Base-by-base conservation (phyloP, 2,329 filamentous ascomycete species). In the Pyrenochaeta sp. region DNA sequence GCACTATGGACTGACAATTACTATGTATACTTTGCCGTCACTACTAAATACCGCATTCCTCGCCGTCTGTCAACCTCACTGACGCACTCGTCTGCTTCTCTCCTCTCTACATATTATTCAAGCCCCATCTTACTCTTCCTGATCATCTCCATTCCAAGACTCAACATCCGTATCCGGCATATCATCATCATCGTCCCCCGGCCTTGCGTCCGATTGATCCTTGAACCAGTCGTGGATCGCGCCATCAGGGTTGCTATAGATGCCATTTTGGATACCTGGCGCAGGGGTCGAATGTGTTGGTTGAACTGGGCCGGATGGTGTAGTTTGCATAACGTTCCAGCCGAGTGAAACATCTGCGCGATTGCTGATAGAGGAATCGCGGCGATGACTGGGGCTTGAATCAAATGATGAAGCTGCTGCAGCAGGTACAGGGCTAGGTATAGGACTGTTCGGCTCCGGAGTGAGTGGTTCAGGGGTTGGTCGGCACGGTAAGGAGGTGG, bases 141-240 rank as follows among this genome's bases (percentile, higher is more conserved):
- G 4, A n/a, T 27, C 25, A 2, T 28, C 12, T 15, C 12, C 42
- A 28, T 15, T 12, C 42, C 42, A 44, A 27, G 42, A 28, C 34
- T 49, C 52, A 25, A 43, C 52, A 39, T 55, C 52, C n/a, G 52
- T 55, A 25, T 55, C 52, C 30, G 52, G 52, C 52, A 55, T 55
- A 5, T 55, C 52, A 6, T 54, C 52, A 12, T 54, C 51, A 5
- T 25, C 30, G 5, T 40, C 36, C 5, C 34, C 47, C 2, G 4
- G 13, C 36, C 25, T 2, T 7, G 24, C 34, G 4, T 34, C n/a
- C 46, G 19, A 15, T 28, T 36, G 46, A 13, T 37, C 46, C 13
- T 22, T 5, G 22, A 49, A 24, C 30, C 46, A 49, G 34, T n/a
- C 32, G 10, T 49, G 30, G 5, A 37, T 32, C 22, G 30, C 13